These are phyloP conservation scores for Saxophila tyrrhenica DNA, from an alignment of 495 filamentous ascomycete genomes.

Conservation along the genomic window DNA sequence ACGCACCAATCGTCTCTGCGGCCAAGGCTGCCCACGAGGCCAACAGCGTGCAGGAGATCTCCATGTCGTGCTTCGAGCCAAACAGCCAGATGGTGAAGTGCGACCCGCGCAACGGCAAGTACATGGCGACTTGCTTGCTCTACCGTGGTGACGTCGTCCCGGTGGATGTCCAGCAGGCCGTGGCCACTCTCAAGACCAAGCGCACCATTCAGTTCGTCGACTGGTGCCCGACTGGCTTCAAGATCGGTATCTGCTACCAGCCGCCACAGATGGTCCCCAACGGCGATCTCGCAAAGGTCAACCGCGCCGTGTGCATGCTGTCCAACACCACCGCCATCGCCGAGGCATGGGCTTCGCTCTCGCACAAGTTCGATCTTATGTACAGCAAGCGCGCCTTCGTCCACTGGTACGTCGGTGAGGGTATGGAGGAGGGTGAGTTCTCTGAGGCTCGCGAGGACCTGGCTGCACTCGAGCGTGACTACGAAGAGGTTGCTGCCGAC, in stretches of 20 bases:
- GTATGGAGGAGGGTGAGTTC: slow-evolving; percentile 99
- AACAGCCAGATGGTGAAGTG: slow-evolving; percentile 99
- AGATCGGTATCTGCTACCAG: slow-evolving; percentile 99
- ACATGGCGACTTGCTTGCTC: slow-evolving; percentile 96
- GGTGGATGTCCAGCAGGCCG: slow-evolving; percentile 83
- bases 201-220: slow-evolving; percentile 98
- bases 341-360: slow-evolving; percentile 95
- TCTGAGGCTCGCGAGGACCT: slow-evolving; percentile 97
- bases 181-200: slow-evolving; percentile 95
- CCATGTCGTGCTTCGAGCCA: slow-evolving; percentile 53
- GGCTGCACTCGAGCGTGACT: slow-evolving; percentile 94
- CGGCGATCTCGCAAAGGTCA: slow-evolving; percentile 92
- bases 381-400: slow-evolving; percentile 99
- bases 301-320: slow-evolving; percentile 98
- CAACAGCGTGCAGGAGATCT: slow-evolving; percentile 38
- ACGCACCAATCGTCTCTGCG: slow-evolving; percentile 86
- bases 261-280: slow-evolving; percentile 89
- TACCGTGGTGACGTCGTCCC: slow-evolving; percentile 98
- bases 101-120: slow-evolving; percentile 96
- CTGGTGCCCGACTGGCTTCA: slow-evolving; percentile 99
- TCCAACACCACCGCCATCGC: slow-evolving; percentile 99
- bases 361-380: slow-evolving; percentile 99
- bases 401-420: slow-evolving; percentile 99
- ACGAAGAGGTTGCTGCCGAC: slow-evolving; percentile 97
- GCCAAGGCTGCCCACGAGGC: slow-evolving; percentile 91